Base-by-base conservation (phyloP, 2,329 filamentous ascomycete species). In the Trichophyton benhamiae region DNA sequence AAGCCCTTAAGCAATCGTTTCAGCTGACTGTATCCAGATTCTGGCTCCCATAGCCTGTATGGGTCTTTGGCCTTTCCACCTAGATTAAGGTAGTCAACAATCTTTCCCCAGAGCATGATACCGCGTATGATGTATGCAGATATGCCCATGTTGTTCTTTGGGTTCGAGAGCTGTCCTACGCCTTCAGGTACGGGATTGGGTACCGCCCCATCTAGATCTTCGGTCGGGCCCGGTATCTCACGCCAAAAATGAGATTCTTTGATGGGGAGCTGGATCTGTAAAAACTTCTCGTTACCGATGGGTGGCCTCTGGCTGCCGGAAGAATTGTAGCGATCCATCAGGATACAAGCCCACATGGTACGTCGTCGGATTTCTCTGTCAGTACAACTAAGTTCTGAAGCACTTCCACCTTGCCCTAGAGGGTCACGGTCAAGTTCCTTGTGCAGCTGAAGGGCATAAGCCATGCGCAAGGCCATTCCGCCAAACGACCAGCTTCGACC, bases 251-350 rank as follows among this genome's bases (percentile, higher is more conserved):
- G 86, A 58, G 86, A 86, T 72, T 99, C 94, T 70, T 89, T 91
- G 68, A 96, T 88, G 0, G 94, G 94, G 25, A 99, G 77, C 65
- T 94, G 92, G 15, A 96, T 89, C 66, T 90, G 87, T 64, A 97
- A 82, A 61, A 89, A 89, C 66, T 94, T 89, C 72, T 96, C 91
- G 66, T 89, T 87, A 60, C 96, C 87, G 67, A 96, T 96, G 60
- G 90, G 89, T 20, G 94, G 94, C 42, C 92, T 83, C 68, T 96
- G 91, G 1, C 90, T 95, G 1, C 94, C 92, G 0, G 91, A 96
- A 0, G 92, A 96, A 74, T 95, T 96, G 78, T 96, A 96, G 0
- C 92, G 85, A 72, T 99, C 94, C 91, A 97, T 96, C 61, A 96
- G 75, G 69, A 96, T 96, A 71, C 92, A 97, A 11, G 91, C 89